Conservation (phyloP, 257 asterid genomes). For the Solanum gracilifrons region DNA sequence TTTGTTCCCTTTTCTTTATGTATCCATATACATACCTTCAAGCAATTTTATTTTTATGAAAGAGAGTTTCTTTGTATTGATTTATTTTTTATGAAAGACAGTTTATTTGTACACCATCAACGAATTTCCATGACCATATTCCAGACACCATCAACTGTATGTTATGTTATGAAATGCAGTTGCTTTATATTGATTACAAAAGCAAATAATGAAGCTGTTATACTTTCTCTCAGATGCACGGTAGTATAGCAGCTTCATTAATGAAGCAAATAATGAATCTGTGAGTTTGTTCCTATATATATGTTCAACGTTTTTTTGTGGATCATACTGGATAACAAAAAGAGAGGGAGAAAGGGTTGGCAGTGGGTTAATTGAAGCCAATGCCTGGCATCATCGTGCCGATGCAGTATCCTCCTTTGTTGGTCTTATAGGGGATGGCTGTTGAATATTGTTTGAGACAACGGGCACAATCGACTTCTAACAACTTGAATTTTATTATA, state of each 20-base stretch:
- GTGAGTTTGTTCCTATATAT: neutral
- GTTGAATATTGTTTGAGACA: neutral
- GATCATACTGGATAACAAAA: constrained; percentile 76
- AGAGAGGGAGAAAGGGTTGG: constrained; percentile 80
- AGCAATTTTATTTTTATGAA: neutral
- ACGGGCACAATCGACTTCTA: neutral
- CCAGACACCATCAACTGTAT: neutral
- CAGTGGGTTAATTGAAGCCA: constrained; percentile 93
- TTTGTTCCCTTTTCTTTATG: neutral
- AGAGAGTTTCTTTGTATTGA: neutral
- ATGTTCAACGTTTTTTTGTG: constrained; percentile 1
- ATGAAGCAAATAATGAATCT: neutral
- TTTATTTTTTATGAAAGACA: neutral
- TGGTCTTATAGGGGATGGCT: constrained; percentile 98
- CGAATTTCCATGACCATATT: neutral
- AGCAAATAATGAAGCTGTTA: neutral
- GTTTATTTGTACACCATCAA: neutral
- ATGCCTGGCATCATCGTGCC: constrained; percentile 98
- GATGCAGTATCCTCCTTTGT: constrained; percentile 93
- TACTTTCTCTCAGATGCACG: neutral
- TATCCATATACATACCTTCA: neutral
- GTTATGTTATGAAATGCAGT: neutral
- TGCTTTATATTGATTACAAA: neutral
- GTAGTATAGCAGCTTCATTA: neutral
- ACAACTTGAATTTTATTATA: neutral